These are phyloP conservation scores for Penicillium polonicum DNA, from an alignment of 2,329 filamentous ascomycete genomes.

Conservation along the genomic window DNA sequence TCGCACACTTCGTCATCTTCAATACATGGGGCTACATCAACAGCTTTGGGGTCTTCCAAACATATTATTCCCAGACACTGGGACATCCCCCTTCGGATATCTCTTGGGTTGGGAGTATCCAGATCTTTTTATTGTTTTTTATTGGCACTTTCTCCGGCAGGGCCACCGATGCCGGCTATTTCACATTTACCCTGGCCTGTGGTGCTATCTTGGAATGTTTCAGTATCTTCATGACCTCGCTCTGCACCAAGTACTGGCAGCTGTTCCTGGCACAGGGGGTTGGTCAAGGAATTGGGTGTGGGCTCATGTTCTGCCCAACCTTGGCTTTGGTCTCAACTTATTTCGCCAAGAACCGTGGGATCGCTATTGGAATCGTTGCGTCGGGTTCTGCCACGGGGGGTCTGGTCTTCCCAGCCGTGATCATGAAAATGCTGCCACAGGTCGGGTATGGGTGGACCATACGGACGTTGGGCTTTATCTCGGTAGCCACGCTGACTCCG, in stretches of 20 bases:
- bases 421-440: slow-evolving; percentile 56
- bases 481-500: slow-evolving; percentile 48
- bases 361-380: slow-evolving; percentile 61
- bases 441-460: slow-evolving; percentile 66
- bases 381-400: slow-evolving; percentile 63
- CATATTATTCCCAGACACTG: slow-evolving; percentile 50
- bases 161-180: slow-evolving; percentile 53
- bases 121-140: slow-evolving; percentile 53
- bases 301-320: slow-evolving; percentile 56
- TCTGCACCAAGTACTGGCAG: slow-evolving; percentile 53
- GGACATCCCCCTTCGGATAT: slow-evolving; percentile 48
- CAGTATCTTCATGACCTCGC: slow-evolving; percentile 53
- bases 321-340: slow-evolving; percentile 60
- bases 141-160: slow-evolving; percentile 53
- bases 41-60: slow-evolving; percentile 58
- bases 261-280: slow-evolving; percentile 54
- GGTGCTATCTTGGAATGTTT: slow-evolving; percentile 48
- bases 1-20: slow-evolving; percentile 56
- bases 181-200: slow-evolving; percentile 44
- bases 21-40: slow-evolving; percentile 57
- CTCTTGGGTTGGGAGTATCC: slow-evolving; percentile 54
- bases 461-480: slow-evolving; percentile 61
- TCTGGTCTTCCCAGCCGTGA: slow-evolving; percentile 61
- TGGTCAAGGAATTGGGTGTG: slow-evolving; percentile 56
- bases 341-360: slow-evolving; percentile 57